Evolutionary conservation across 805 yeast species (phyloP), one percentile per base, ranked within the genome.

Genomic region (Cyberlindnera veronae): DNA sequence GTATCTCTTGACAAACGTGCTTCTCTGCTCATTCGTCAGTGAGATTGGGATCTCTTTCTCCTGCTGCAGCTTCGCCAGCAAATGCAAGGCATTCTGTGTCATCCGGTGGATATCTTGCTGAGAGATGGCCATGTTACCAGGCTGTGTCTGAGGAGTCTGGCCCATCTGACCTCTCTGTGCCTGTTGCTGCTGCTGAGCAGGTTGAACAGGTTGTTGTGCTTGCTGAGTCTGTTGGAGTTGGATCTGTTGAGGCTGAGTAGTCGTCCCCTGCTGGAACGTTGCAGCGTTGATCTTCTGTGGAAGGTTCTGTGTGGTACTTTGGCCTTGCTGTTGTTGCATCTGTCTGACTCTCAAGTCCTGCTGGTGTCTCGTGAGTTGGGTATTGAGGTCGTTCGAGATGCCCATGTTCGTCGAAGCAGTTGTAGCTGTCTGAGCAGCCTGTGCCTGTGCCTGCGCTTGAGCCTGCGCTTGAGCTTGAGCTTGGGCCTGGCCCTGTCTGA

Each of bases 401-500:
- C 13, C 29, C 8, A 20, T 13, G 19, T 29, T 23, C 26, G 18
- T 32, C 8, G 32, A 7, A 6, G 9, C 8, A n/a, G 32, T 6
- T 7, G 29, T 6, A 11, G n/a, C 37, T 24, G 19, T 3, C 15
- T 52, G 54, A 31, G 43, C 56, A 16, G 45, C 51, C 19, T 36
- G 54, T 34, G 41, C 52, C 21, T 47, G 59, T 19, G 11, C 50
- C 46, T 67, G 63, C 47, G 63, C n/a, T n/a, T n/a, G n/a, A n/a
- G n/a, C n/a, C n/a, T n/a, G n/a, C n/a, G n/a, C n/a, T n/a, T n/a
- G n/a, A 16, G 45, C 51, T 18, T 36, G 54, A 33, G 41, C 52
- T 19, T 47, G 59, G 19, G 11, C 50, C 46, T 67, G 63, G 46
- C 63, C 63, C 49, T 66, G 67, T 49, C 61, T 65, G 46, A 31